Evolutionary conservation across 2,329 filamentous ascomycete genomes (phyloP).

Genomic region (Arachnopeziza araneosa): DNA sequence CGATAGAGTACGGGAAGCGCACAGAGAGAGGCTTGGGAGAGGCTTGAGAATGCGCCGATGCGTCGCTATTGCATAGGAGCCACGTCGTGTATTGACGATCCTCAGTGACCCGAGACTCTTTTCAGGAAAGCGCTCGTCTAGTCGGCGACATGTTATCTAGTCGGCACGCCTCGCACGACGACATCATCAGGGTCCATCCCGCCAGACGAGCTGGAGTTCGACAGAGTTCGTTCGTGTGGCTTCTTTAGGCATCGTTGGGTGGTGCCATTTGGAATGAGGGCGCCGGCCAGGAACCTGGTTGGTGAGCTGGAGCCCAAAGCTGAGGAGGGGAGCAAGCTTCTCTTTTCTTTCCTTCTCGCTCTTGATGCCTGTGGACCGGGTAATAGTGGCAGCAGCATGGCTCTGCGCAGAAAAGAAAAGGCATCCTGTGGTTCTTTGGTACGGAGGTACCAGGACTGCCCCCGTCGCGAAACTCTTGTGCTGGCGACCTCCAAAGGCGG

Average conservation of each 20-base stretch:
- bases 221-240: background rate
- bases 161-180: background rate
- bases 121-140: background rate
- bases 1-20: background rate
- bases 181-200: background rate
- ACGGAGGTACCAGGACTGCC: background rate
- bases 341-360: too few species aligned
- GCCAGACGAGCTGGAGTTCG: background rate
- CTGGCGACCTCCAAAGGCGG: background rate
- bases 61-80: background rate
- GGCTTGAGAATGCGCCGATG: background rate
- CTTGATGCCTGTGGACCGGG: too few species aligned
- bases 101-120: background rate
- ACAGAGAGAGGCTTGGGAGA: background rate
- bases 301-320: background rate
- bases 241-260: background rate
- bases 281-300: too few species aligned
- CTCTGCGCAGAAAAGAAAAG: background rate
- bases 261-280: background rate
- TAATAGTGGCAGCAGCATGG: background rate
- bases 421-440: too few species aligned
- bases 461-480: background rate
- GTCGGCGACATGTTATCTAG: background rate
- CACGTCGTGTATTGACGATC: background rate
- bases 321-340: background rate